A percentile compares a stretch with the other conserved stretches of the same genome.
phyloP scores from a whole-genome alignment of 192 early-diverging fungal genomes.

The Backusella tarrabulga region DNA sequence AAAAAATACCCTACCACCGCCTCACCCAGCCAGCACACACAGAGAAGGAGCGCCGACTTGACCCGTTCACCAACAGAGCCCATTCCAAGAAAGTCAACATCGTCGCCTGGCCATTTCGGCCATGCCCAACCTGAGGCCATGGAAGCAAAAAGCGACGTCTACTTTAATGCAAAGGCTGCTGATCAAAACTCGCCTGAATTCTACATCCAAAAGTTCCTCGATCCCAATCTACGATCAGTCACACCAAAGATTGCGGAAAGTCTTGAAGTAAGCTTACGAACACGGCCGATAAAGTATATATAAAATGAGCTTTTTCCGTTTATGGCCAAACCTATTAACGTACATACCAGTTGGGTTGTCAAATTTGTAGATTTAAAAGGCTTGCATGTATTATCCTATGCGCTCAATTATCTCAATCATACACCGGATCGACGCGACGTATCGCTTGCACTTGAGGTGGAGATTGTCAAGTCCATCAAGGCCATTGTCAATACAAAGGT shows the following conservation, averaged over 20 bases:
- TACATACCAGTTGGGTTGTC: constrained; percentile 59
- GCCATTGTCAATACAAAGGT: constrained; percentile 64
- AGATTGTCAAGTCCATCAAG: constrained; percentile 79
- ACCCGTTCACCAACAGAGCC: not conserved
- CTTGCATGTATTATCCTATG: constrained; percentile 61
- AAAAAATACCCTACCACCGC: not conserved
- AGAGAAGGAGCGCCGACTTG: not conserved
- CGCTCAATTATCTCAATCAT: constrained; percentile 39
- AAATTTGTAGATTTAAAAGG: constrained; percentile 78
- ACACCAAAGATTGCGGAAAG: constrained; percentile 44
- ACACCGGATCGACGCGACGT: constrained; percentile 44
- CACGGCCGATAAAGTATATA: constrained; percentile 49
- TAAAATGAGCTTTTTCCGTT: not conserved
- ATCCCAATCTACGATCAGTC: constrained; percentile 44
- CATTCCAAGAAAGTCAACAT: constrained; percentile 1
- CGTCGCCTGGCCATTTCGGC: not conserved
- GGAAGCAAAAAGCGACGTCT: not conserved
- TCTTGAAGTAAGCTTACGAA: constrained; percentile 55
- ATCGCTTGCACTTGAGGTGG: constrained; percentile 69
- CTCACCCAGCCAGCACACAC: not conserved
- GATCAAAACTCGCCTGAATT: constrained; percentile 56
- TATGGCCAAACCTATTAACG: too few relatives aligned
- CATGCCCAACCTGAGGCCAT: too few relatives aligned
- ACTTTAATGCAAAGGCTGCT: not conserved
- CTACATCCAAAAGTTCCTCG: constrained; percentile 50